These are phyloP conservation scores for Fusarium nurragi DNA, from an alignment of 2,329 filamentous ascomycete genomes.

Conservation along the genomic window DNA sequence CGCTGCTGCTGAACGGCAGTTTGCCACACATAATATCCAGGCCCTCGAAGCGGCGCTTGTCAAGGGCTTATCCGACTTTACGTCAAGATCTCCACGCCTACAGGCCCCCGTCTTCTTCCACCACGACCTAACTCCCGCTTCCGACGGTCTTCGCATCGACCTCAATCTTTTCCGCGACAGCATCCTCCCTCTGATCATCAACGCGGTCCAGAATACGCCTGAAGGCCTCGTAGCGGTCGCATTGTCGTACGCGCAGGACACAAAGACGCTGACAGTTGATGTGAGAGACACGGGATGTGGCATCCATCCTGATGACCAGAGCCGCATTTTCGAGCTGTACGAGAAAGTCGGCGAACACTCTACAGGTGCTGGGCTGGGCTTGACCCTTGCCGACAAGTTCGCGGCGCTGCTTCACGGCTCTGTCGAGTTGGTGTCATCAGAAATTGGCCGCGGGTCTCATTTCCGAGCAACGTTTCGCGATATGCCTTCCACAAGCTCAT, in stretches of 20 bases:
- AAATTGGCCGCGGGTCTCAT: constrained; percentile 51
- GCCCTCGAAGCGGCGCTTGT: constrained; percentile 25
- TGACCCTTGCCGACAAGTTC: constrained; percentile 55
- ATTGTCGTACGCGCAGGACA: constrained; percentile 45
- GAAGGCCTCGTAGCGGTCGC: constrained; percentile 51
- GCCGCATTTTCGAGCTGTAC: constrained; percentile 55
- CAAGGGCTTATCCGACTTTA: constrained; percentile 7
- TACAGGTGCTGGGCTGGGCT: constrained; percentile 53
- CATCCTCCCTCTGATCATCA: constrained; percentile 53
- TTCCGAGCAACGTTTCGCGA: constrained; percentile 45
- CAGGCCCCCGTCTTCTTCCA: constrained; percentile 32
- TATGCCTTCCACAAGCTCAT: not conserved
- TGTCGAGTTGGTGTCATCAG: constrained; percentile 51
- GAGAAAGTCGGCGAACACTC: constrained; percentile 53
- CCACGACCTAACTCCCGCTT: constrained; percentile 22
- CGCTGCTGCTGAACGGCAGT: constrained; percentile 44
- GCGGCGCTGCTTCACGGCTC: constrained; percentile 52
- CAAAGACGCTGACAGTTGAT: constrained; percentile 49
- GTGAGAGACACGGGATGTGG: constrained; percentile 55
- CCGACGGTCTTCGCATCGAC: constrained; percentile 49
- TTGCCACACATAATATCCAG: constrained; percentile 34
- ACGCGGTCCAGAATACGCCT: constrained; percentile 54
- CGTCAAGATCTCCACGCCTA: constrained; percentile 14
- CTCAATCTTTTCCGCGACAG: constrained; percentile 54
- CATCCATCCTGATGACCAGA: constrained; percentile 48